Base-by-base conservation (phyloP, 2,329 filamentous ascomycete genomes). In the Pleurostoma richardsiae region DNA sequence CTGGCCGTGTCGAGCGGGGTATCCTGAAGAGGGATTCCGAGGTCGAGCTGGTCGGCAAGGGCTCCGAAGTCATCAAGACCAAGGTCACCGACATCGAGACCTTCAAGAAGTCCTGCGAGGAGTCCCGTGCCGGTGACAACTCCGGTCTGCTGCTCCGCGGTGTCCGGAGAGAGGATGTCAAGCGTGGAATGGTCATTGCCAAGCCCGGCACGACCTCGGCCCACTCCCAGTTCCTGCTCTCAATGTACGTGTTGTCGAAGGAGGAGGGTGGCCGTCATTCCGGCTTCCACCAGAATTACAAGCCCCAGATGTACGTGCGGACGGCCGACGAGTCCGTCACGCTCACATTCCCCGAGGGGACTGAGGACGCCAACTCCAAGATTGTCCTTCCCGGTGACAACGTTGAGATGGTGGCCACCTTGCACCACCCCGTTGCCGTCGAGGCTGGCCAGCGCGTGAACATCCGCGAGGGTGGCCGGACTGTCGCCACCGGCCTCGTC, bases 11-110 rank as follows among this genome's bases (percentile, higher is more conserved):
- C 51, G 91, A 97, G 83, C 92, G 94, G 67, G 94, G 94, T 76
- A 70, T 82, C 48, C 76, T 99, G 64, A 97, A 96, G 88, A 89
- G 83, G 72, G 94, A 99, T 68, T 79, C 85, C 54, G 94, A 99
- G 65, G 83, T 99, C 56, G 94, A 99, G 79, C 82, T 99, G 54
- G 81, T 99, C 52, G 94, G 94, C 67, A 95, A 94, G 77, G 83
- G 85, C 57, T 71, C 73, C 48, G 79, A 83, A 41, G 74, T 89
- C 56, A 88, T 97, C 79, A 96, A 95, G 84, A 97, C 94, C 71
- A 97, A 96, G 80, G 92, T 99, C 56, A 99, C 94, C 63, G 95
- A 99, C 65, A 97, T 99, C 59, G 94, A 99, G 79, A 99, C 92
- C 56, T 99, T 99, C 82, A 96, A 97, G 82, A 99, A 99, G 83